phyloP scores from a whole-genome alignment of 345 rosid genomes.

The Pistacia integerrima region DNA sequence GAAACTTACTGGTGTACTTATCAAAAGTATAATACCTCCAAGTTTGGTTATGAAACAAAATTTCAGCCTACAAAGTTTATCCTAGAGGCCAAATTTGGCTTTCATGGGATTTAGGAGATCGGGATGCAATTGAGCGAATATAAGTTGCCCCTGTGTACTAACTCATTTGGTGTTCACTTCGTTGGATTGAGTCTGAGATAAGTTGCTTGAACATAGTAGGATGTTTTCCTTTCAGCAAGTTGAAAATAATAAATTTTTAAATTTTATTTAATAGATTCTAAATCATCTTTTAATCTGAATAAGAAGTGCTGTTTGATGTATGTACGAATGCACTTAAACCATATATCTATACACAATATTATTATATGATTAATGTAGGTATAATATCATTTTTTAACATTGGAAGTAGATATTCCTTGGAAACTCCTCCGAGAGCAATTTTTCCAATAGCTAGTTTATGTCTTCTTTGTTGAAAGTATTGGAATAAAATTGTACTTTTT shows the following conservation, averaged over 20 bases:
- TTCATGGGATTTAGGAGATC: neutral
- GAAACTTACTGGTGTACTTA: constrained; percentile 81
- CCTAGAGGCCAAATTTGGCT: constrained; percentile 24
- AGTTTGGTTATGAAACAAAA: constrained; percentile 74
- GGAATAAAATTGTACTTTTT: no score
- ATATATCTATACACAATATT: no score
- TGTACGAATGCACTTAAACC: no score
- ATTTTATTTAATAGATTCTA: neutral
- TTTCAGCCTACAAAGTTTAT: constrained; percentile 62
- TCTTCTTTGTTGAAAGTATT: no score
- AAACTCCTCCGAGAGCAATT: no score
- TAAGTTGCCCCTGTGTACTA: constrained; percentile 42
- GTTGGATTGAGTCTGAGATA: neutral
- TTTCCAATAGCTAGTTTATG: no score
- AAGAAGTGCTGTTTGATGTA: neutral
- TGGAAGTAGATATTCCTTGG: no score
- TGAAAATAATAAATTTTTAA: neutral
- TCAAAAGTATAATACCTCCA: constrained; percentile 78
- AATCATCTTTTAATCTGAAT: neutral
- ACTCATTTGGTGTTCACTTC: neutral
- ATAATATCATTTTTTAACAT: no score
- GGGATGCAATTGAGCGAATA: constrained; percentile 43
- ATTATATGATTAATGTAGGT: no score
- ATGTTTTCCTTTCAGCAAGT: neutral
- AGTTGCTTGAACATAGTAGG: neutral